Conservation (phyloP, 2,329 filamentous ascomycete genomes). For the Colletotrichum karsti region DNA sequence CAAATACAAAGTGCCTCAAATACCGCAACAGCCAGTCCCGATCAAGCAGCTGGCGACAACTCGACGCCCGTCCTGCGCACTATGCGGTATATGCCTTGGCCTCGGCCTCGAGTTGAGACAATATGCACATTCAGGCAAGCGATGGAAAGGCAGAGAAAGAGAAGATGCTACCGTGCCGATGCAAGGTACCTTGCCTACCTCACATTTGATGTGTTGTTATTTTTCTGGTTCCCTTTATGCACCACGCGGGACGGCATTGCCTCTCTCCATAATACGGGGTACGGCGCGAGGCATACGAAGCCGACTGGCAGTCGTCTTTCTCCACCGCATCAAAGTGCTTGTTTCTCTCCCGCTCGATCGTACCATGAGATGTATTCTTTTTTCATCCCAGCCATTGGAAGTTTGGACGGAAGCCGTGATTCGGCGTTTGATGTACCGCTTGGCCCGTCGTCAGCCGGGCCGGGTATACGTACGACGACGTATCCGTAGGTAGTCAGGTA, state of each 20-base stretch:
- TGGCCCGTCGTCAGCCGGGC: not conserved
- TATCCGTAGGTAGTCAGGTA: too few species aligned
- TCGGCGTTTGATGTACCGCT: constrained; percentile 21
- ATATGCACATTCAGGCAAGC: not conserved
- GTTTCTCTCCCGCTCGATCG: not conserved
- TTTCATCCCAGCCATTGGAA: constrained; percentile 21
- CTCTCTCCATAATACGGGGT: constrained; percentile 11
- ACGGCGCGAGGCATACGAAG: constrained; percentile 16
- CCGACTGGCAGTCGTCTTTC: constrained; percentile 9
- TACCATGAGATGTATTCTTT: not conserved
- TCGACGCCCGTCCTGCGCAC: too few species aligned
- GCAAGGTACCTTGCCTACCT: constrained; percentile 13
- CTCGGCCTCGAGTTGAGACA: not conserved
- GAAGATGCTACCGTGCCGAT: not conserved
- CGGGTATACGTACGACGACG: too few species aligned
- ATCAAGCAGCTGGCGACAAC: constrained; percentile 14
- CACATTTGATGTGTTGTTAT: not conserved
- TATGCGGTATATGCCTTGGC: constrained; percentile 10
- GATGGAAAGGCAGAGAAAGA: not conserved
- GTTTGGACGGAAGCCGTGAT: constrained; percentile 9
- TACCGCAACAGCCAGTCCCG: constrained; percentile 14
- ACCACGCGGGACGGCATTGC: not conserved
- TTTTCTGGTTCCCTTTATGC: constrained; percentile 7
- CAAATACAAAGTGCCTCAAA: constrained; percentile 6
- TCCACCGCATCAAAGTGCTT: constrained; percentile 14